Base-by-base conservation (phyloP, 257 asterid species). In the Nicotiana knightiana region DNA sequence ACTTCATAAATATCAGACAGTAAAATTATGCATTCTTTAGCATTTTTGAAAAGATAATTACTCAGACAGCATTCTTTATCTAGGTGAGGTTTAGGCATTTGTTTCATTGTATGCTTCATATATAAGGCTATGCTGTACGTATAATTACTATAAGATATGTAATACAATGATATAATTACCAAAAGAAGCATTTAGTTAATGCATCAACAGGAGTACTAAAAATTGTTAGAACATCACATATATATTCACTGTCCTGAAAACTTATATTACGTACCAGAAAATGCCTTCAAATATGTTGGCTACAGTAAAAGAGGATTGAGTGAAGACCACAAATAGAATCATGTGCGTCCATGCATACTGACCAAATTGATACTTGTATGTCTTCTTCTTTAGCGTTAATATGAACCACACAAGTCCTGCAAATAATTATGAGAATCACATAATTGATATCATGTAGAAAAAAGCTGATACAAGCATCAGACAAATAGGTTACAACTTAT, bases 371-470 rank as follows among this genome's bases (percentile, higher is more conserved):
- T 94, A 94, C 89, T 94, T 94, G 90, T 94, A 94, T 91, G 90
- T 89, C 91, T 89, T 92, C 93, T 91, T 94, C 91, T 92, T 94
- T 46, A 94, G 89, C 24, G 98, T 85, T 76, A 94, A 93, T 85
- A 94, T 94, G 90, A 94, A 94, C 96, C 98, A 94, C 90, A 94
- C 86, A 87, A 92, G 92, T 84, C 98, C 98, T 94, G 92, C 24
- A 73, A 73, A 26, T 73, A 26, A 43, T 26, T 6, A 24, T 3
- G 35, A 26, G 24, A 24, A 48, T 48, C 39, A 4, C 37, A 13
- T 48, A 48, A 13, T 24, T 73, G 26, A 48, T 24, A 73, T 3
- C 43, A 12, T 7, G 8, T 3, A 24, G 43, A 21, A 46, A 21
- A 67, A 70, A 18, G 13, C 37, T 12, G 59, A 46, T 21, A 21